Evolutionary conservation across 2,329 filamentous ascomycete genomes (phyloP).

Genomic region (Fusarium sp.): DNA sequence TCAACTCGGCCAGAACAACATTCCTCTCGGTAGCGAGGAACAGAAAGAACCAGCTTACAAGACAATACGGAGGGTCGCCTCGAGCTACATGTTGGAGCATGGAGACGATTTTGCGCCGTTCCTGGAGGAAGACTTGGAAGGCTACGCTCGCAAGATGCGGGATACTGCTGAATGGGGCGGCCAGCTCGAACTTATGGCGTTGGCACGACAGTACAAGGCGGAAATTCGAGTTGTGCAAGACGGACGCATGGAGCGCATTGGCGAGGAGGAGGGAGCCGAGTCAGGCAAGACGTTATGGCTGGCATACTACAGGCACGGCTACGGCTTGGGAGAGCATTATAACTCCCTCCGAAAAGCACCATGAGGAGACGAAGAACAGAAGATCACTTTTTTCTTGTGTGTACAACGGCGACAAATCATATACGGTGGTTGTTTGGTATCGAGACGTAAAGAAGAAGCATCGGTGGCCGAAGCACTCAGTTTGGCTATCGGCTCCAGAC

Average conservation of each 20-base stretch:
- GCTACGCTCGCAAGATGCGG: conserved; percentile 82
- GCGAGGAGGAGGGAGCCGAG: conserved; percentile 60
- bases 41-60: conserved; percentile 68
- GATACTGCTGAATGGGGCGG: conserved; percentile 97
- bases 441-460: conserved; percentile 41
- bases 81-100: conserved; percentile 82
- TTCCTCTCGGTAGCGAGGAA: conserved; percentile 57
- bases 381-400: conserved; percentile 45
- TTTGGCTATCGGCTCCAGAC: conserved; percentile 63
- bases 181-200: conserved; percentile 88
- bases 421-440: conserved; percentile 47
- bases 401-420: conserved; percentile 41
- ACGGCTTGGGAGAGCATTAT: conserved; percentile 96
- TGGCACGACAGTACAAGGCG: conserved; percentile 85
- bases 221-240: conserved; percentile 90
- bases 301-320: conserved; percentile 95
- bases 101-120: conserved; percentile 88
- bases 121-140: conserved; percentile 82
- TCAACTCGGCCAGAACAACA: conserved; percentile 74
- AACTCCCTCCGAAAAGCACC: conserved; percentile 80
- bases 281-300: conserved; percentile 80
- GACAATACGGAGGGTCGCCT: conserved; percentile 78
- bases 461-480: conserved; percentile 9
- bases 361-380: conserved; percentile 37
- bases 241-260: conserved; percentile 83